Percentiles rank a stretch among this genome's conserved stretches.
These are phyloP conservation scores for Saccharomycopsis hybrid DNA, from an alignment of 1,139 yeast genomes.

Conservation along the genomic window DNA sequence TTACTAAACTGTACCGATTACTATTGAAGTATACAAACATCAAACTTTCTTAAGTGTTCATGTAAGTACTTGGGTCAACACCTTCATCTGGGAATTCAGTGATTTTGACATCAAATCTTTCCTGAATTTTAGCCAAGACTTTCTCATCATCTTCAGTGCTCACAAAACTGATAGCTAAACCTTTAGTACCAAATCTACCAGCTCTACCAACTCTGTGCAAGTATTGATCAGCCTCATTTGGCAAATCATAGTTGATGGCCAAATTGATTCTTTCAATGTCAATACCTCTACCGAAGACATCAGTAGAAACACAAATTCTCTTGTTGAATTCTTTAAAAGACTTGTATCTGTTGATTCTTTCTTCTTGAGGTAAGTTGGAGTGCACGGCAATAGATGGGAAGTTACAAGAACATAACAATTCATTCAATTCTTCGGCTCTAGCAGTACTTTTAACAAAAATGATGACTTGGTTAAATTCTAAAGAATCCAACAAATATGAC, in stretches of 20 bases:
- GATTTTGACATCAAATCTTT: slow-evolving; percentile 93
- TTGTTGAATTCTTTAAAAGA: slow-evolving; percentile 96
- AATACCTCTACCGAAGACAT: slow-evolving; percentile 98
- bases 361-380: slow-evolving; percentile 94
- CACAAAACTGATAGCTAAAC: slow-evolving; percentile 90
- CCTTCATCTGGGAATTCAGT: slow-evolving; percentile 97
- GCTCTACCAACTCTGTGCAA: slow-evolving; percentile 99
- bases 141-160: slow-evolving; percentile 82
- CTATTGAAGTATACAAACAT: too few relatives aligned
- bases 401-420: slow-evolving; percentile 83
- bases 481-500: slow-evolving; percentile 85
- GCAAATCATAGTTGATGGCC: slow-evolving; percentile 93
- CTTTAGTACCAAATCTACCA: slow-evolving; percentile 99
- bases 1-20: too few relatives aligned
- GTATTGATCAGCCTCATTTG: slow-evolving; percentile 91
- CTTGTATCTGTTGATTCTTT: slow-evolving; percentile 95
- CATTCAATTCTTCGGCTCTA: slow-evolving; percentile 90
- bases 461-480: slow-evolving; percentile 97
- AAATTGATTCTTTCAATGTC: slow-evolving; percentile 98
- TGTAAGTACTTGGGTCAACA: slow-evolving; percentile 94
- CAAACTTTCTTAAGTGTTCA: slow-evolving; percentile 68
- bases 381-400: slow-evolving; percentile 98
- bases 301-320: slow-evolving; percentile 97
- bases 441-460: slow-evolving; percentile 89
- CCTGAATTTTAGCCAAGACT: slow-evolving; percentile 88